phyloP scores from a whole-genome alignment of 345 rosid genomes.

The Cardamine occulta region DNA sequence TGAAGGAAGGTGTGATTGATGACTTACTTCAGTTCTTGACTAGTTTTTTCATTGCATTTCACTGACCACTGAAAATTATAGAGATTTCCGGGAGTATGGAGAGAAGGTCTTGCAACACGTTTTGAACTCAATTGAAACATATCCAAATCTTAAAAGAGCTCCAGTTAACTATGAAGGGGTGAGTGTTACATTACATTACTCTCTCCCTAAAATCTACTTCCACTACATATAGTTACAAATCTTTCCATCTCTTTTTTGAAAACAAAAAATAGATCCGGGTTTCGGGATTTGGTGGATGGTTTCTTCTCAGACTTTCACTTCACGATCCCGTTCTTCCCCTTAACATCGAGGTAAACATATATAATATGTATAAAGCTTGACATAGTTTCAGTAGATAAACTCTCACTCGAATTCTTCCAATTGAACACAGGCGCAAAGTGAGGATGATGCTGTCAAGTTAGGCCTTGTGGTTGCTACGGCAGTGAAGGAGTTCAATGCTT shows the following conservation, averaged over 20 bases:
- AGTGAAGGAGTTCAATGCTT: slow-evolving; percentile 67
- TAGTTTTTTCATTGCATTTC: not conserved
- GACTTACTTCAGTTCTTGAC: slow-evolving; percentile 16
- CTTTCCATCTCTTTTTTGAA: slow-evolving; percentile 16
- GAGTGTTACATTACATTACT: slow-evolving; percentile 34
- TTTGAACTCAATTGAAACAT: slow-evolving; percentile 55
- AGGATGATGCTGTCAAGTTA: slow-evolving; percentile 76
- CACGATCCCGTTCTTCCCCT: slow-evolving; percentile 99
- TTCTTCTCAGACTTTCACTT: slow-evolving; percentile 95
- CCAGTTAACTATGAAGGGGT: slow-evolving; percentile 94
- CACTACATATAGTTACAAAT: not conserved
- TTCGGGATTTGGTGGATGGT: slow-evolving; percentile 96
- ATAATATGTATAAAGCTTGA: not conserved
- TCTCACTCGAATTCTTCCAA: not conserved
- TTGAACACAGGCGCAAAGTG: slow-evolving; percentile 64
- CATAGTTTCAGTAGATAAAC: slow-evolving; percentile 1
- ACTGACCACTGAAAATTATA: slow-evolving; percentile 38
- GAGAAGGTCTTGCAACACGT: slow-evolving; percentile 81
- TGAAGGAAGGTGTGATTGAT: slow-evolving; percentile 75
- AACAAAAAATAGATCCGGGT: slow-evolving; percentile 68
- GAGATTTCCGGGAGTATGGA: slow-evolving; percentile 90
- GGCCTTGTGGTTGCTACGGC: slow-evolving; percentile 72
- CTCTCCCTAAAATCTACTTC: not conserved
- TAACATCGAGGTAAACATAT: slow-evolving; percentile 76
- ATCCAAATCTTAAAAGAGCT: slow-evolving; percentile 75